Conservation (phyloP, 768 basidiomycete species). For the Rubroboletus pulcherrimus region DNA sequence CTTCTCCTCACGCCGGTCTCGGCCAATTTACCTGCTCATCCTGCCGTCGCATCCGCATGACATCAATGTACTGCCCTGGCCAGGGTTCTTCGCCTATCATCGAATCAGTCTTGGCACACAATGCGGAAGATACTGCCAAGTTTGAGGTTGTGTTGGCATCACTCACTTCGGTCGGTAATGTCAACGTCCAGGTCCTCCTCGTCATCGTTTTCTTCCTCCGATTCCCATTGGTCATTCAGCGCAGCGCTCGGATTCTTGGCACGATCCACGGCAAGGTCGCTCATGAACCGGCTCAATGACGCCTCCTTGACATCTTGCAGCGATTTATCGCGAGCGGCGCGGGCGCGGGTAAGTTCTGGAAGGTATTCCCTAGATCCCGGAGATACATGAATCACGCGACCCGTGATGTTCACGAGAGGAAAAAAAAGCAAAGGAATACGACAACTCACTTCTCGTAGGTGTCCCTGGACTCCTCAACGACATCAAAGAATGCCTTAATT, state of each 20-base stretch:
- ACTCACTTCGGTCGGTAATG: constrained; percentile 71
- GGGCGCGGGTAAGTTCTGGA: constrained; percentile 79
- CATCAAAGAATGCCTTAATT: constrained; percentile 85
- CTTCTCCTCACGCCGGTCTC: constrained; percentile 48
- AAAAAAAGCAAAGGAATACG: not conserved
- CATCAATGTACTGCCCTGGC: constrained; percentile 74
- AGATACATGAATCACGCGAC: constrained; percentile 5
- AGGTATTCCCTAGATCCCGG: constrained; percentile 72
- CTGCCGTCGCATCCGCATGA: constrained; percentile 55
- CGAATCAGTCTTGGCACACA: constrained; percentile 7
- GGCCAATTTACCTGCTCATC: constrained; percentile 69
- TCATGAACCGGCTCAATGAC: constrained; percentile 72
- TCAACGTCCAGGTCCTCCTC: constrained; percentile 51
- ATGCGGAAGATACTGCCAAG: not conserved
- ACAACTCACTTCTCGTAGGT: constrained; percentile 81
- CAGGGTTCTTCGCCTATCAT: constrained; percentile 60
- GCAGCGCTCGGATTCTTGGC: constrained; percentile 56
- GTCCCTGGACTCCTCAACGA: constrained; percentile 79
- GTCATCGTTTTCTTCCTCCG: constrained; percentile 49
- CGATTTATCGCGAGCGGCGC: constrained; percentile 57
- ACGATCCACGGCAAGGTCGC: constrained; percentile 74
- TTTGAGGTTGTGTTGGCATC: not conserved
- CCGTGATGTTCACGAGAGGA: not conserved
- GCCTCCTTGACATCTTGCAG: constrained; percentile 68
- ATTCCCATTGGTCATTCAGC: constrained; percentile 59